Percentiles rank a stretch among this genome's conserved stretches.
phyloP scores from a whole-genome alignment of 768 basidiomycete species.

The Collybia nuda region DNA sequence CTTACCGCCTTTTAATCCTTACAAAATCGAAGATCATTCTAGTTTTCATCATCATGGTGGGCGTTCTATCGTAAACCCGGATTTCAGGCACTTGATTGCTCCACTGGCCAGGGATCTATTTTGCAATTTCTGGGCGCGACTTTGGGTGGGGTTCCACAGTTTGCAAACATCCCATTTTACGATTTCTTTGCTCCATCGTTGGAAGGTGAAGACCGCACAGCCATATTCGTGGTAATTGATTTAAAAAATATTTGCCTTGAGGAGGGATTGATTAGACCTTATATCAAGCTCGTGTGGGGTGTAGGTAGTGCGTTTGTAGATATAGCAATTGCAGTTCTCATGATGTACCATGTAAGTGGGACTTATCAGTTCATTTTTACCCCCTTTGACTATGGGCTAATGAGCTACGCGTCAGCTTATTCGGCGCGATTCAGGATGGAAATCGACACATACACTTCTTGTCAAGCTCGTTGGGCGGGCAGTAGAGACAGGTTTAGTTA shows the following conservation, averaged over 20 bases:
- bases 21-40: background rate
- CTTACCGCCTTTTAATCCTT: background rate
- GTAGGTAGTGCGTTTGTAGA: background rate
- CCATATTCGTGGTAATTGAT: background rate
- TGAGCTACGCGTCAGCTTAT: background rate
- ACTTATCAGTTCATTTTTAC: background rate
- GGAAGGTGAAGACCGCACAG: too few relatives aligned
- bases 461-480: background rate
- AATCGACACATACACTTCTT: conserved; percentile 1
- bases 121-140: background rate
- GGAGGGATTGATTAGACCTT: background rate
- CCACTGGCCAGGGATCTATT: background rate
- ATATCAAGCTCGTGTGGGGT: background rate
- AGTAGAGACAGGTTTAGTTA: conserved; percentile 1
- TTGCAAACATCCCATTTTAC: background rate
- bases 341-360: conserved; percentile 1
- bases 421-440: conserved; percentile 1
- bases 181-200: background rate
- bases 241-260: background rate
- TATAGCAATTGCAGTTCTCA: background rate
- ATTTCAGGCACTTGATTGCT: background rate
- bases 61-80: background rate
- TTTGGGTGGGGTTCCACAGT: background rate
- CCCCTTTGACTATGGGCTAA: background rate
- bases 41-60: background rate